phyloP scores from a whole-genome alignment of 257 asterid species.

The Fraxinus quadrangulata region DNA sequence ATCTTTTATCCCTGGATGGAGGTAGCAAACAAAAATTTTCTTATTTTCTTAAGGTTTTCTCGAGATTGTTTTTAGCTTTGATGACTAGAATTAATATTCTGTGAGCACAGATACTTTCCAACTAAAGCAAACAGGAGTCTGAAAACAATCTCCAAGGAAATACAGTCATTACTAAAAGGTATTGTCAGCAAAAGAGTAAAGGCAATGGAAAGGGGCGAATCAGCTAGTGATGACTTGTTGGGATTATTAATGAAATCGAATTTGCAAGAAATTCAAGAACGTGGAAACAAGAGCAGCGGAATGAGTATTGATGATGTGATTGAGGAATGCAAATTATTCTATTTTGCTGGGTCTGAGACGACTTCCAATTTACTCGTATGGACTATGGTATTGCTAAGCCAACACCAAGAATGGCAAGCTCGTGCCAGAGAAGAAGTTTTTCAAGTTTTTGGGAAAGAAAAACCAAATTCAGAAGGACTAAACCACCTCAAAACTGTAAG shows the following conservation, averaged over 20 bases:
- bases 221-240: constrained; percentile 28
- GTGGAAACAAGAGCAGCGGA: constrained; percentile 28
- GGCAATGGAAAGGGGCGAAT: constrained; percentile 27
- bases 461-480: background rate
- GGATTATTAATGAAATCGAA: constrained; percentile 39
- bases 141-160: constrained; percentile 20
- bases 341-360: constrained; percentile 14
- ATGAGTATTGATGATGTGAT: background rate
- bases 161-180: constrained; percentile 16
- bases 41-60: background rate
- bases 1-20: constrained; percentile 38
- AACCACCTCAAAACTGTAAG: background rate
- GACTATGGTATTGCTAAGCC: background rate
- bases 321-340: constrained; percentile 17
- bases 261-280: constrained; percentile 23
- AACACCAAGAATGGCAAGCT: background rate
- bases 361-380: background rate
- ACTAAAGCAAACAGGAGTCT: constrained; percentile 31
- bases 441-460: background rate
- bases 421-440: background rate
- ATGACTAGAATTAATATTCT: background rate
- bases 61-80: background rate
- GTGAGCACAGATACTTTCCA: constrained; percentile 35
- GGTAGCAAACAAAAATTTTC: constrained; percentile 11
- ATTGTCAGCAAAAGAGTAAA: constrained; percentile 28